phyloP scores from a whole-genome alignment of 768 basidiomycete genomes.

The Pisolithus tinctorius region DNA sequence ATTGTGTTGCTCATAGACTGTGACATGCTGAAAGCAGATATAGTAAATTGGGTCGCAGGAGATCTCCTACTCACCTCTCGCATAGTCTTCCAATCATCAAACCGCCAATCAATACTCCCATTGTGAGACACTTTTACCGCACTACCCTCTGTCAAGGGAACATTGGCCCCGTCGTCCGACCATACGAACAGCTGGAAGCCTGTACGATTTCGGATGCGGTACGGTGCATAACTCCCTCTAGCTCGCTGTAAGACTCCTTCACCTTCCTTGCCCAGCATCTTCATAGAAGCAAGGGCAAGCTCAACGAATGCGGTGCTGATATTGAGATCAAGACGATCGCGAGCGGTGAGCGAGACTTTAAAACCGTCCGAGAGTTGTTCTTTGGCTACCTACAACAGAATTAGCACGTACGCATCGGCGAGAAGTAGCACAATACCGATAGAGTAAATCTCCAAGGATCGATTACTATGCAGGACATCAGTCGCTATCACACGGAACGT shows the following conservation, averaged over 20 bases:
- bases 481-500: not conserved
- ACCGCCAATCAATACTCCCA: constrained; percentile 86
- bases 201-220: constrained; percentile 86
- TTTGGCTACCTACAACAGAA: constrained; percentile 41
- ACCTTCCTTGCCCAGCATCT: constrained; percentile 69
- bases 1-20: constrained; percentile 66
- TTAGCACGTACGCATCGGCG: constrained; percentile 6
- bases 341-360: constrained; percentile 58
- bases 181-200: constrained; percentile 81
- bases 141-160: constrained; percentile 39
- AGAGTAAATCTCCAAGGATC: constrained; percentile 92
- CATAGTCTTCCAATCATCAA: constrained; percentile 92
- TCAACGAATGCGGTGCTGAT: constrained; percentile 87
- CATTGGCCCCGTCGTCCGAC: constrained; percentile 66
- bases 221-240: constrained; percentile 88
- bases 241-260: constrained; percentile 66
- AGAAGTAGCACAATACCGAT: constrained; percentile 36
- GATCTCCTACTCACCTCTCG: constrained; percentile 60
- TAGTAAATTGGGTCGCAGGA: not conserved
- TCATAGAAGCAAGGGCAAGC: constrained; percentile 65
- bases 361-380: constrained; percentile 45
- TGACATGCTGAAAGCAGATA: constrained; percentile 30
- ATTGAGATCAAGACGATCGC: constrained; percentile 86
- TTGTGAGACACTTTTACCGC: constrained; percentile 64
- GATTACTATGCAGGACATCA: constrained; percentile 52